Evolutionary conservation across 371 early-diverging fungal genomes (phyloP), one percentile per base, ranked within the genome.

Genomic region (Lichtheimia ornata): DNA sequence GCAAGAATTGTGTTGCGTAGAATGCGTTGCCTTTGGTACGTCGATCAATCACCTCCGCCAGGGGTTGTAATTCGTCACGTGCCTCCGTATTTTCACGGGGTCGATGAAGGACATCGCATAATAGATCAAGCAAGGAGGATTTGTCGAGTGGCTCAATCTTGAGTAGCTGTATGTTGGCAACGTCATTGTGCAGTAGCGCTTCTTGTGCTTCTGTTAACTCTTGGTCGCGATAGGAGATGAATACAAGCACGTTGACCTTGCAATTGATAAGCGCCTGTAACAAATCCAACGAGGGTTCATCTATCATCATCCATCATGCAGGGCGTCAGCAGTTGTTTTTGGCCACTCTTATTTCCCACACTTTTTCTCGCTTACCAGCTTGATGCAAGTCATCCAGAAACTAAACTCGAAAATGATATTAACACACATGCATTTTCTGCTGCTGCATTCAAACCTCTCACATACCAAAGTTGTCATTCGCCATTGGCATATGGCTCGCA

Each of bases 351-450:
- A 15, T 45, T n/a, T 40, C 47, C 11, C 47, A 47, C 11, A 22
- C n/a, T 7, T 5, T 20, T 2, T 49, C 24, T 12, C 11, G 3
- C 40, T 30, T 64, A 69, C 69, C 69, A 51, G 79, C 80, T 63
- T 74, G 67, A 49, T 79, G 80, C 15, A 76, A 44, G 51, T 79
- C 80, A 56, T 79, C 80, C 53, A 79, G 45, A 59, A 79, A 79
- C 71, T 77, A 61, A 13, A 47, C 6, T 9, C 11, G 20, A 14
- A 20, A 28, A 30, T 43, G 28, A 20, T 55, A 49, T 43, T 18
- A 58, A 41, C 20, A 35, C 35, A 41, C 24, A 35, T 24, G 18
- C 28, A 30, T 30, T 53, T 50, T 42, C 7, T 53, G 17, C 27
- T 27, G 14, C 28, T 40, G 25, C 17, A 20, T 51, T 20, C 24